phyloP scores from a whole-genome alignment of 2,329 filamentous ascomycete species.

The Chrysoporthe puriensis region DNA sequence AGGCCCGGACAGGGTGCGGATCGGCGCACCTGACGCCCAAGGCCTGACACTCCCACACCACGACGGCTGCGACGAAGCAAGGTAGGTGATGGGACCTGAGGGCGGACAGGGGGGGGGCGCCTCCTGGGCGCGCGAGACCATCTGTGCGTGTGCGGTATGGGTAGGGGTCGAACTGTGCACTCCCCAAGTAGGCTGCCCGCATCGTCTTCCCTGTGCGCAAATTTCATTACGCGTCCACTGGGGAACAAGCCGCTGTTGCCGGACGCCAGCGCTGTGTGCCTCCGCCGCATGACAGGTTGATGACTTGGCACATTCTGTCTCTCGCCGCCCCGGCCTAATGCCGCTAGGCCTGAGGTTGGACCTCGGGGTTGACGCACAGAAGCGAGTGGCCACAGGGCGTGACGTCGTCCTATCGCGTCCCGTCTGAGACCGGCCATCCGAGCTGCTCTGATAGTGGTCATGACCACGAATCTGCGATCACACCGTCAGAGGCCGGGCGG shows the following conservation, averaged over 20 bases:
- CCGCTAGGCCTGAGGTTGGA: slow-evolving; percentile 3
- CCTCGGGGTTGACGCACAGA: neutral
- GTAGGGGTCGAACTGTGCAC: slow-evolving; percentile 7
- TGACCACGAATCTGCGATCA: neutral
- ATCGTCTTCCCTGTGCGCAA: slow-evolving; percentile 24
- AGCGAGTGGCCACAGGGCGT: slow-evolving; percentile 1
- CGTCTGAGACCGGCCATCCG: neutral
- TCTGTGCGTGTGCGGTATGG: slow-evolving; percentile 8
- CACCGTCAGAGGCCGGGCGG: slow-evolving; percentile 1
- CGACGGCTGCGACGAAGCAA: neutral
- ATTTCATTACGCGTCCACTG: slow-evolving; percentile 23
- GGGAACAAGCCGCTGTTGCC: slow-evolving; percentile 14
- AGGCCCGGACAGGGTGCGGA: slow-evolving; percentile 22
- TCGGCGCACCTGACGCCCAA: slow-evolving; percentile 24
- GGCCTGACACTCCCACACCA: slow-evolving; percentile 13
- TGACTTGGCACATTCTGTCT: slow-evolving; percentile 20
- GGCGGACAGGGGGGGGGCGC: neutral
- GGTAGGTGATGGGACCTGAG: slow-evolving; percentile 9
- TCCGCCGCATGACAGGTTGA: slow-evolving; percentile 2
- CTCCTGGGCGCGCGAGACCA: slow-evolving; percentile 15
- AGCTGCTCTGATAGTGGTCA: slow-evolving; percentile 4
- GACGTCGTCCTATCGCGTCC: neutral
- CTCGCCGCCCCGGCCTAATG: slow-evolving; percentile 11
- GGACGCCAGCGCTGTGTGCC: slow-evolving; percentile 13
- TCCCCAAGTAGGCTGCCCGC: slow-evolving; percentile 1